Percentiles rank a stretch among this genome's conserved stretches.
Conservation (phyloP, 2,329 filamentous ascomycete species). For the Botrytis byssoidea region DNA sequence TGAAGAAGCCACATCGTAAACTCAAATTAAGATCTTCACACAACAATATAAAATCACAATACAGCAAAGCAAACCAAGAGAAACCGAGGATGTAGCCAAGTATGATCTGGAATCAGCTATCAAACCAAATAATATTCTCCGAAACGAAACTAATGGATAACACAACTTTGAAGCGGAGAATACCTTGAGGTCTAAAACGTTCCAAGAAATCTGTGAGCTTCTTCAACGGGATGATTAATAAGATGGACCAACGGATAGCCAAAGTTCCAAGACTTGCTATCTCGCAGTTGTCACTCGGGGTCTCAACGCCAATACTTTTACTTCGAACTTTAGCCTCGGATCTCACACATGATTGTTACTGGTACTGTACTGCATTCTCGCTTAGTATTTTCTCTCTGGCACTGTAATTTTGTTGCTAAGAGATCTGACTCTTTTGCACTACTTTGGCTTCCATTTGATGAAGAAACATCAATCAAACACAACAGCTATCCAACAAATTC, state of each 20-base stretch:
- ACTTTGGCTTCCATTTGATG: fast-evolving
- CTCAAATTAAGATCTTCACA: neutral
- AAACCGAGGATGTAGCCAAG: neutral
- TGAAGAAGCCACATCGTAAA: neutral
- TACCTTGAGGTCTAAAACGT: neutral
- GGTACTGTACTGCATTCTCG: neutral
- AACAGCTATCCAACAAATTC: neutral
- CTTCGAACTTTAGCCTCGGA: neutral
- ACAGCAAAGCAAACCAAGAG: neutral
- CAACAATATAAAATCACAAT: neutral
- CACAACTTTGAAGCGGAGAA: neutral
- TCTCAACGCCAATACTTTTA: neutral
- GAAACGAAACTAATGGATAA: neutral
- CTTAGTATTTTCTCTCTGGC: neutral
- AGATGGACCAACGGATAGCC: neutral
- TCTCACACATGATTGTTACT: neutral
- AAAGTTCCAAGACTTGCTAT: neutral
- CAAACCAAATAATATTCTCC: neutral
- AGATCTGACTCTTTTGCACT: no score
- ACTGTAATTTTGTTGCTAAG: neutral
- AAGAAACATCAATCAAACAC: neutral
- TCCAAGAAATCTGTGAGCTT: neutral
- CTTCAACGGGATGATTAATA: neutral
- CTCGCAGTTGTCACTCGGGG: neutral
- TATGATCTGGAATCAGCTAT: neutral